Conservation (phyloP, 2,329 filamentous ascomycete genomes). For the Phialophora expanda region DNA sequence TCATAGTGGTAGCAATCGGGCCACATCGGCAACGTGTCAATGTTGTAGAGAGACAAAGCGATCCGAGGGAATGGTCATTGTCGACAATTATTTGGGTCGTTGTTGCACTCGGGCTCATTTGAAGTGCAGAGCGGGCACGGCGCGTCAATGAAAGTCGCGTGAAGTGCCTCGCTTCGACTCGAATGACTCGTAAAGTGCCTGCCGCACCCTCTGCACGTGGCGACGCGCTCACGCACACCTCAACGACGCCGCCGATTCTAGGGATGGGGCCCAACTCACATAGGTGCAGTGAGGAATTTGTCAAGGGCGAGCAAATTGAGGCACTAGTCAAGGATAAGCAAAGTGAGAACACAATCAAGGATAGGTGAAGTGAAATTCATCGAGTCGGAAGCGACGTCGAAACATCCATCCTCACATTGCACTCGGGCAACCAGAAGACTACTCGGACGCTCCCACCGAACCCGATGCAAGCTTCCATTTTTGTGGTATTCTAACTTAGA, state of each 20-base stretch:
- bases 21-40: background rate
- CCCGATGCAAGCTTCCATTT: constrained; percentile 5
- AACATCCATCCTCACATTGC: background rate
- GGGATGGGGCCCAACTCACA: background rate
- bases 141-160: constrained; percentile 24
- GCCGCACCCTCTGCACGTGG: background rate
- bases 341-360: background rate
- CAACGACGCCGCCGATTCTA: background rate
- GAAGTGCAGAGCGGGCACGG: constrained; percentile 1
- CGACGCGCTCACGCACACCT: background rate
- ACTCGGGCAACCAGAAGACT: background rate
- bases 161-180: background rate
- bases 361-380: no score
- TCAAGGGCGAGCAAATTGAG: background rate
- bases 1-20: constrained; percentile 22
- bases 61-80: background rate
- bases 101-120: background rate
- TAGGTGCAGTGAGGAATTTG: background rate
- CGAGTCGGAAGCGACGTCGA: background rate
- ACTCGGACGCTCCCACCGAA: background rate
- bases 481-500: constrained; percentile 21
- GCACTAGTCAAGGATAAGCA: no score
- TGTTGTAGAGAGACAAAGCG: background rate
- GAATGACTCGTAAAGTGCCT: constrained; percentile 1
- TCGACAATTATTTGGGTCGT: background rate